Percentiles rank a stretch among this genome's conserved stretches.
Evolutionary conservation across 2,329 filamentous ascomycete genomes (phyloP).

Genomic region (Claviceps sp.): DNA sequence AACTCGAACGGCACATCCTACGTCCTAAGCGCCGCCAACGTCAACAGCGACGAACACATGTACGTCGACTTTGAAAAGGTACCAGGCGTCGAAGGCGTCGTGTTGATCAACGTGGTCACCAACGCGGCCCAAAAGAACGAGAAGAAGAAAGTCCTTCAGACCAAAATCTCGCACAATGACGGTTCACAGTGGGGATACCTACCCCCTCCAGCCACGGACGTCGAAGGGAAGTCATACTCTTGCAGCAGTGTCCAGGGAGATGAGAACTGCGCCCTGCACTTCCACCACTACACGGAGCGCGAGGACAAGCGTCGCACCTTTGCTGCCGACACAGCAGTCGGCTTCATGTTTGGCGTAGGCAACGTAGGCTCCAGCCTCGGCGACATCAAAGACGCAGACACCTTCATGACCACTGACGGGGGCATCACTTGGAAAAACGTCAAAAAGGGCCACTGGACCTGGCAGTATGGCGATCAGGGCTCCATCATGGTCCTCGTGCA

Average conservation of each 20-base stretch:
- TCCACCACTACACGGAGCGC: slow-evolving; percentile 93
- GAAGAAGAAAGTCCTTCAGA: slow-evolving; percentile 72
- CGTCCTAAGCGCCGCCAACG: slow-evolving; percentile 64
- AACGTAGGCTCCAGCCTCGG: slow-evolving; percentile 69
- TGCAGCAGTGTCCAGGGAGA: slow-evolving; percentile 49
- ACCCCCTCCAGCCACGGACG: slow-evolving; percentile 55
- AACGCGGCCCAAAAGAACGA: slow-evolving; percentile 65
- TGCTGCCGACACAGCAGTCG: slow-evolving; percentile 76
- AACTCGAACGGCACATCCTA: slow-evolving; percentile 98
- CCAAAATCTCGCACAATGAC: slow-evolving; percentile 92
- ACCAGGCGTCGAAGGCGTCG: slow-evolving; percentile 79
- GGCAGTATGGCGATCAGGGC: slow-evolving; percentile 92
- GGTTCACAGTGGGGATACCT: slow-evolving; percentile 76
- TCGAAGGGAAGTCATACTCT: slow-evolving; percentile 55
- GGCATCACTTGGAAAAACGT: slow-evolving; percentile 77
- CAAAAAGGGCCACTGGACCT: slow-evolving; percentile 79
- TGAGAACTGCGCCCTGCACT: slow-evolving; percentile 69
- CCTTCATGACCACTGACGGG: slow-evolving; percentile 84
- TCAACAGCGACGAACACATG: slow-evolving; percentile 65
- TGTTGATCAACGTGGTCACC: slow-evolving; percentile 70
- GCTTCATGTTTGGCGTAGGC: slow-evolving; percentile 79
- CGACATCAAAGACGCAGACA: slow-evolving; percentile 60
- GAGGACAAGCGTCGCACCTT: slow-evolving; percentile 71
- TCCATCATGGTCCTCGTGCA: slow-evolving; percentile 82
- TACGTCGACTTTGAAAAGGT: slow-evolving; percentile 97